A percentile compares a stretch with the other conserved stretches of the same genome.
These are phyloP conservation scores for Solanum pinnatisectum DNA, from an alignment of 257 asterid species.

Conservation along the genomic window DNA sequence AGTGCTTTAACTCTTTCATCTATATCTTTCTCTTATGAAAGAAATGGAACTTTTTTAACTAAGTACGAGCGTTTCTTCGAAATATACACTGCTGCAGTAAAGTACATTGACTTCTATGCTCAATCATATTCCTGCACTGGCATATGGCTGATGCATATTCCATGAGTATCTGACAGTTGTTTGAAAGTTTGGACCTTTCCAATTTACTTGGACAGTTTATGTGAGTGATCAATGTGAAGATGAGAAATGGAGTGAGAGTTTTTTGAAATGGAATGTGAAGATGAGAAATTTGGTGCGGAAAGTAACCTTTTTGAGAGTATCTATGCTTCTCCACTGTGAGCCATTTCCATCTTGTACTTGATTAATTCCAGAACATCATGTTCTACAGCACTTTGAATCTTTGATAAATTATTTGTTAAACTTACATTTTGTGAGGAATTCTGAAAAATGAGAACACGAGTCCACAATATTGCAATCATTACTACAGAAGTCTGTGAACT, in stretches of 20 bases:
- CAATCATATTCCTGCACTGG: not conserved
- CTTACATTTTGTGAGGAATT: not conserved
- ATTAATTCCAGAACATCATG: not conserved
- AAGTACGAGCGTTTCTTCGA: not conserved
- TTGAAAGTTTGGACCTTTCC: not conserved
- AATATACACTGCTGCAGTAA: not conserved
- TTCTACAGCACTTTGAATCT: not conserved
- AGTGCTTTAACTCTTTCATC: not conserved
- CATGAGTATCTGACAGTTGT: not conserved
- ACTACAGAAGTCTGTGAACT: not conserved
- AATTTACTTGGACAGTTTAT: not conserved
- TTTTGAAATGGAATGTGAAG: not conserved
- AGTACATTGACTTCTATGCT: not conserved
- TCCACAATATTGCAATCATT: not conserved
- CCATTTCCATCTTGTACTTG: not conserved
- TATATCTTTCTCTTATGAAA: not conserved
- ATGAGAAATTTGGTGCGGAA: not conserved
- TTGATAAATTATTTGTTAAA: not conserved
- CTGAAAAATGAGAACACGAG: not conserved
- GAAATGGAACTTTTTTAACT: not conserved
- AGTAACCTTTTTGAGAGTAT: not conserved
- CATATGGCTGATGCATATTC: not conserved
- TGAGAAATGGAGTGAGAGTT: not conserved
- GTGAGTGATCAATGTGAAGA: not conserved
- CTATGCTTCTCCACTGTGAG: not conserved